These are phyloP conservation scores for Colletotrichum tamarilloi DNA, from an alignment of 2,329 filamentous ascomycete genomes.

Conservation along the genomic window DNA sequence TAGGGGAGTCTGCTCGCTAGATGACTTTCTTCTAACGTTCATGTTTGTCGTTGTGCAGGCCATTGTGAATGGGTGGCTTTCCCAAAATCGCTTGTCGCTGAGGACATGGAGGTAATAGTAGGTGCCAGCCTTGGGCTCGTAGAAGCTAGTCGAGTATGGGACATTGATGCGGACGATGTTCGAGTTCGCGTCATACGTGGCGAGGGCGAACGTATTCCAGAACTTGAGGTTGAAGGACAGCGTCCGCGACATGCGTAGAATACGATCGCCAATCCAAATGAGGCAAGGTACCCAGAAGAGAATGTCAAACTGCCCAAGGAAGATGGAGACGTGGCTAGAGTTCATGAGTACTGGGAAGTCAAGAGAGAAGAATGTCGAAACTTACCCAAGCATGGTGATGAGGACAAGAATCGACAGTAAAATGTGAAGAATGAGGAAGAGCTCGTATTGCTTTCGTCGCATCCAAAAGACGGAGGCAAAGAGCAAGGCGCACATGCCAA, in stretches of 20 bases:
- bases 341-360: conserved; percentile 16
- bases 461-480: conserved; percentile 62
- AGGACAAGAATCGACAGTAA: conserved; percentile 61
- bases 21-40: conserved; percentile 33
- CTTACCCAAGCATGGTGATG: conserved; percentile 63
- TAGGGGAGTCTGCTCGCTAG: conserved; percentile 47
- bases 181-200: conserved; percentile 48
- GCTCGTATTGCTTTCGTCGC: conserved; percentile 63
- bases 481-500: conserved; percentile 57
- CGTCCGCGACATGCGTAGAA: conserved; percentile 56
- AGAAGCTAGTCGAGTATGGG: conserved; percentile 47
- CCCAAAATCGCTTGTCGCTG: conserved; percentile 54
- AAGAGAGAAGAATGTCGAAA: conserved; percentile 36
- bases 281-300: conserved; percentile 61
- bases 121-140: conserved; percentile 51
- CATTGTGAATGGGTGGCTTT: conserved; percentile 63
- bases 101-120: conserved; percentile 59
- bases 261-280: conserved; percentile 62
- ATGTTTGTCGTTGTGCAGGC: conserved; percentile 41
- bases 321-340: conserved; percentile 62
- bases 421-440: conserved; percentile 63
- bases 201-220: conserved; percentile 49
- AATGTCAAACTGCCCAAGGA: conserved; percentile 58
- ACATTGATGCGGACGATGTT: conserved; percentile 56
- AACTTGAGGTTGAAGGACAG: conserved; percentile 51